phyloP scores from a whole-genome alignment of 345 rosid species.

The Eucalyptus pauciflora region DNA sequence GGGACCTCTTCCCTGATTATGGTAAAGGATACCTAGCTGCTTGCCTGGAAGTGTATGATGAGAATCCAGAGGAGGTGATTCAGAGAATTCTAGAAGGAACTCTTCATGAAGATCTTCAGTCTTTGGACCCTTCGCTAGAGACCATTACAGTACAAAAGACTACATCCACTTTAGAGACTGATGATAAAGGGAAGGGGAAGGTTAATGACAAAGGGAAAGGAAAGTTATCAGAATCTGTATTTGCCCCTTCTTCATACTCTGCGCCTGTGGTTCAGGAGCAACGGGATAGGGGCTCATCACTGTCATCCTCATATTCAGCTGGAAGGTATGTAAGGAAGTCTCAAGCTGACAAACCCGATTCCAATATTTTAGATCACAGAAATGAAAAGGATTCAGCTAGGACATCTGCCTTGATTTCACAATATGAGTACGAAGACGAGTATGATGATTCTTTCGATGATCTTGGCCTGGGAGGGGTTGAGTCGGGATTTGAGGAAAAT shows the following conservation, averaged over 20 bases:
- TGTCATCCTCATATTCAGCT: constrained; percentile 38
- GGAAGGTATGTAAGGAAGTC: constrained; percentile 85
- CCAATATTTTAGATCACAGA: constrained; percentile 35
- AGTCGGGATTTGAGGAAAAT: constrained; percentile 56
- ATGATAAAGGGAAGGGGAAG: not conserved
- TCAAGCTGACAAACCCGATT: constrained; percentile 28
- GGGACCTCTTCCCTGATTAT: constrained; percentile 84
- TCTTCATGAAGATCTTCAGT: constrained; percentile 67
- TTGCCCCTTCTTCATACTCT: not conserved
- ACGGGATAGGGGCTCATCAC: constrained; percentile 17
- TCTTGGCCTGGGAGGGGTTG: constrained; percentile 63
- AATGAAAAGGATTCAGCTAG: constrained; percentile 33
- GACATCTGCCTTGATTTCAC: constrained; percentile 46
- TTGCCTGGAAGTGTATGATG: constrained; percentile 88
- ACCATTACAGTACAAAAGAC: constrained; percentile 44
- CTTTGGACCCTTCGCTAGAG: constrained; percentile 54
- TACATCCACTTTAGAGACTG: constrained; percentile 14
- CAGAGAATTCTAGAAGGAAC: constrained; percentile 91
- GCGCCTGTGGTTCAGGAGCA: constrained; percentile 1
- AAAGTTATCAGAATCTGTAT: constrained; percentile 34
- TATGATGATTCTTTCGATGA: constrained; percentile 98
- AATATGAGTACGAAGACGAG: constrained; percentile 89
- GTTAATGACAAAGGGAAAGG: constrained; percentile 70
- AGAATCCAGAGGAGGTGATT: constrained; percentile 88
- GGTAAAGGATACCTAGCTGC: constrained; percentile 74